These are phyloP conservation scores for Colletotrichum noveboracense DNA, from an alignment of 2,329 filamentous ascomycete species.

Conservation along the genomic window DNA sequence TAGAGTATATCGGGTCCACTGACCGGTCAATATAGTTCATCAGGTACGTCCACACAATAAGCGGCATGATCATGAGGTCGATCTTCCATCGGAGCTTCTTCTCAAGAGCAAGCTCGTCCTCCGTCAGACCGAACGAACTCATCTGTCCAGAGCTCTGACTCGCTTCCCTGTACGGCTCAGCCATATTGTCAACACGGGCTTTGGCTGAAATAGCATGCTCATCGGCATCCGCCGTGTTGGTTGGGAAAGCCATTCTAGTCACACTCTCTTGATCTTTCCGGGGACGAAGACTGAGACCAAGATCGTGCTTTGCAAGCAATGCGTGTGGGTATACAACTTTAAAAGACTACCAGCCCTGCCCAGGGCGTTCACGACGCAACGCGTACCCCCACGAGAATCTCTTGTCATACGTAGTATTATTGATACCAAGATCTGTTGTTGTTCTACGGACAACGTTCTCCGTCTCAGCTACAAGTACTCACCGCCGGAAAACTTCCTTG, in stretches of 20 bases:
- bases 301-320: neutral
- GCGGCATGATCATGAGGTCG: neutral
- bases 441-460: neutral
- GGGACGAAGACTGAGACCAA: neutral
- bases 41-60: neutral
- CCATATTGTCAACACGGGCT: neutral
- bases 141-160: neutral
- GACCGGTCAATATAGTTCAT: neutral
- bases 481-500: neutral
- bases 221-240: neutral
- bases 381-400: neutral
- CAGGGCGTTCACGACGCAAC: neutral
- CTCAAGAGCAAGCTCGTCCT: neutral
- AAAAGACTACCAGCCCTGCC: neutral
- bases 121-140: neutral
- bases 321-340: neutral
- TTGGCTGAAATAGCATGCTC: neutral
- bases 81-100: neutral
- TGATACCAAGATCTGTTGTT: neutral
- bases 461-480: neutral
- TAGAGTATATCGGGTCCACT: neutral
- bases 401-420: neutral
- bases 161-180: neutral
- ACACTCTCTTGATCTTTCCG: neutral
- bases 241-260: neutral